Evolutionary conservation across 192 early-diverging fungal species (phyloP).

Genomic region (Irineochytrium annulatum): DNA sequence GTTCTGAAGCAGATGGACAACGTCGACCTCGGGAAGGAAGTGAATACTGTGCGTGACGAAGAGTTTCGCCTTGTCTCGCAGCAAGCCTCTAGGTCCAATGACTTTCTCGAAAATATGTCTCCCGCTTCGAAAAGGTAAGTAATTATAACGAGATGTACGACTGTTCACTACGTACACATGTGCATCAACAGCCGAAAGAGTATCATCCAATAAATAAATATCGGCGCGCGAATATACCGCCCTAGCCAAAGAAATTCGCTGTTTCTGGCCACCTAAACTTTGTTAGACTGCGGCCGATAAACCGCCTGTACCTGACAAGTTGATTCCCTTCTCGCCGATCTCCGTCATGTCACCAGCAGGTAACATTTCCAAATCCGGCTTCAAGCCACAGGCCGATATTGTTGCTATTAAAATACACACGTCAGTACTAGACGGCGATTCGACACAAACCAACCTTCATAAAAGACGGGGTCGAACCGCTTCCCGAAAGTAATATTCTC

Average conservation of each 20-base stretch:
- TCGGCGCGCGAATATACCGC: conserved; percentile 89
- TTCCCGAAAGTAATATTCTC: conserved; percentile 92
- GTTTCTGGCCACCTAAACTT: conserved; percentile 40
- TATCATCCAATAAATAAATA: conserved; percentile 69
- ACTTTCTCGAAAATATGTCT: conserved; percentile 83
- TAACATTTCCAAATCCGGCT: conserved; percentile 81
- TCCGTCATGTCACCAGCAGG: conserved; percentile 87
- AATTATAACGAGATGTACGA: too few relatives aligned
- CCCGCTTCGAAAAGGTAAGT: too few relatives aligned
- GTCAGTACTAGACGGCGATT: conserved; percentile 2
- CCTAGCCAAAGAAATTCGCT: conserved; percentile 55
- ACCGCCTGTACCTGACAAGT: conserved; percentile 30
- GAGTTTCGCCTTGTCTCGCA: conserved; percentile 72
- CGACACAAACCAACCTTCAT: conserved; percentile 41
- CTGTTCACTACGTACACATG: too few relatives aligned
- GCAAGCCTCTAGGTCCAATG: conserved; percentile 79
- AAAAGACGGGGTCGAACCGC: conserved; percentile 70
- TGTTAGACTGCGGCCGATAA: background rate
- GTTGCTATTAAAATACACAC: conserved; percentile 30
- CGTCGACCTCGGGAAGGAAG: conserved; percentile 63
- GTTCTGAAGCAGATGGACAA: conserved; percentile 68
- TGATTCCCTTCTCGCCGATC: conserved; percentile 63
- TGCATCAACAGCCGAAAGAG: conserved; percentile 62
- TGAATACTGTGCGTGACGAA: conserved; percentile 67
- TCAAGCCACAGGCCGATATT: conserved; percentile 81